phyloP scores from a whole-genome alignment of 2,329 filamentous ascomycete species.

The Colletotrichum sp. region DNA sequence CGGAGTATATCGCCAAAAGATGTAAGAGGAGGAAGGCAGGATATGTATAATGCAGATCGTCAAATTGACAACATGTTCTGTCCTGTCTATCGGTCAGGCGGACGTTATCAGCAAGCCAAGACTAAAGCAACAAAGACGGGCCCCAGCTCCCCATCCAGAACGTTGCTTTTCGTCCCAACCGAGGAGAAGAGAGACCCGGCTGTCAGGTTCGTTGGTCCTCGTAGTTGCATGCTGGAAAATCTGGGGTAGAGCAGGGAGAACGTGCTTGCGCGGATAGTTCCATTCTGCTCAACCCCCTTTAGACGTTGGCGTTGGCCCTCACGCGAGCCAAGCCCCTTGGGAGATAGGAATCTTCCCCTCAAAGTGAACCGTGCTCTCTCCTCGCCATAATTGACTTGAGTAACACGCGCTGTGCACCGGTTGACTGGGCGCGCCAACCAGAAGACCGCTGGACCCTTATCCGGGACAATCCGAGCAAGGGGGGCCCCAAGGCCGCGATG shows the following conservation, averaged over 20 bases:
- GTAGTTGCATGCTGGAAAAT: background rate
- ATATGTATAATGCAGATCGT: background rate
- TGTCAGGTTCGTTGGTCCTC: background rate
- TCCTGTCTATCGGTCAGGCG: background rate
- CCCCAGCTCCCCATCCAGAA: background rate
- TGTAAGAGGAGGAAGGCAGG: background rate
- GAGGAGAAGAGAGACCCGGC: background rate
- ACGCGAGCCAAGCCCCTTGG: background rate
- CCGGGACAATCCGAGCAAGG: slow-evolving; percentile 6
- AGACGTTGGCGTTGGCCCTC: background rate
- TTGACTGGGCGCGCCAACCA: background rate
- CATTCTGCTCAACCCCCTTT: background rate
- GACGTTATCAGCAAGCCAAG: background rate
- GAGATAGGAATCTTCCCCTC: background rate
- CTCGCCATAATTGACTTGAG: background rate
- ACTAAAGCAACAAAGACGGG: background rate
- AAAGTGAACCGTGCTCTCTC: background rate
- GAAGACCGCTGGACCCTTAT: background rate
- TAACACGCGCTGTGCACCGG: background rate
- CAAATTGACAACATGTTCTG: background rate
- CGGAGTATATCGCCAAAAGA: background rate
- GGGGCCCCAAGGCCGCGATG: background rate
- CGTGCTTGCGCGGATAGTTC: background rate
- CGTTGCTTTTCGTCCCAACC: background rate
- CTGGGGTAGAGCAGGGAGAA: background rate